Conservation (phyloP, 2,329 filamentous ascomycete genomes). For the Alternaria hordeiaustralica region DNA sequence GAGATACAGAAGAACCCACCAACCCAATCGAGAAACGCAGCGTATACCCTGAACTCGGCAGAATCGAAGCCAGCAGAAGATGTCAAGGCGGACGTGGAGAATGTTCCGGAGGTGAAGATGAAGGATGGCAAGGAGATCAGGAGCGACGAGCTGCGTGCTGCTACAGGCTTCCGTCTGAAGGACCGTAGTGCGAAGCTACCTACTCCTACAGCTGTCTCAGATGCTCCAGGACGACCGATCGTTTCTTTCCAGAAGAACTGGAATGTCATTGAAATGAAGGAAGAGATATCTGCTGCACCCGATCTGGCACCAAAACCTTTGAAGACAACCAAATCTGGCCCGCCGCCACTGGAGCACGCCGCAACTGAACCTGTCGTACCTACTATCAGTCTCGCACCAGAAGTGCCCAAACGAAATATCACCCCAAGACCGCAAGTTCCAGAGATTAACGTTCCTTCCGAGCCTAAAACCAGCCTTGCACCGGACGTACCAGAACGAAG, state of each 20-base stretch:
- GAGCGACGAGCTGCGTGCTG: conserved; percentile 84
- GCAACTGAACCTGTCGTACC: conserved; percentile 55
- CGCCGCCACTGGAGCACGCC: conserved; percentile 43
- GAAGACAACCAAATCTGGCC: conserved; percentile 24
- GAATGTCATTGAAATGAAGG: conserved; percentile 76
- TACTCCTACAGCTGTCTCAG: conserved; percentile 88
- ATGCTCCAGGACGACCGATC: conserved; percentile 88
- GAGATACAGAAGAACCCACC: conserved; percentile 88
- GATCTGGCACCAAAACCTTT: conserved; percentile 27
- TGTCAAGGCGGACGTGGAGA: conserved; percentile 36
- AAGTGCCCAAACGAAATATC: conserved; percentile 24
- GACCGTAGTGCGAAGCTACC: conserved; percentile 88
- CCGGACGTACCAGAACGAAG: conserved; percentile 36
- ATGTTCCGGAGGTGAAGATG: conserved; percentile 55
- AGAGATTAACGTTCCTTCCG: conserved; percentile 31
- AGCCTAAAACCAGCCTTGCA: conserved; percentile 62
- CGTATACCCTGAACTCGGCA: conserved; percentile 73
- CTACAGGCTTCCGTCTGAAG: conserved; percentile 86
- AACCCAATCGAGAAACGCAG: conserved; percentile 79
- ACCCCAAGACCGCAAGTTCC: conserved; percentile 23
- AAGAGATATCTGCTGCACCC: conserved; percentile 45
- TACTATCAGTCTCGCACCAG: conserved; percentile 58
- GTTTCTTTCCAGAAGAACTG: conserved; percentile 93
- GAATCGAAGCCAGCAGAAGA: conserved; percentile 42
- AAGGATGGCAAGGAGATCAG: conserved; percentile 85